phyloP scores from a whole-genome alignment of 2,329 filamentous ascomycete species.

The Blumeria graminis region DNA sequence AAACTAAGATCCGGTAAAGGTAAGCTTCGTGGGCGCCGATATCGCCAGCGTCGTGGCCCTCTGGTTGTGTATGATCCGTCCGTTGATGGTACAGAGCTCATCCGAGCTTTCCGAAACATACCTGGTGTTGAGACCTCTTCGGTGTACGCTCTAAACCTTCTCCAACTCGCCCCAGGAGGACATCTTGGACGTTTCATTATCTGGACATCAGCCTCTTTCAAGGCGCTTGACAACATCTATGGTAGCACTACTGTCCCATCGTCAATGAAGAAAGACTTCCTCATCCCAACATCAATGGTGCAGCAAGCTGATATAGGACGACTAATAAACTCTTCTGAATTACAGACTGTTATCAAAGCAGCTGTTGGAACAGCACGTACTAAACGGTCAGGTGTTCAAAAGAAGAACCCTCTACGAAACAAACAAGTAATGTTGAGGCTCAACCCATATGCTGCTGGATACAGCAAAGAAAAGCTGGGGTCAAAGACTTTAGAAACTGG shows the following conservation, averaged over 20 bases:
- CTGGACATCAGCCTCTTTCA: conserved; percentile 95
- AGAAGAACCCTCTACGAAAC: conserved; percentile 99
- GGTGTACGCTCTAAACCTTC: conserved; percentile 87
- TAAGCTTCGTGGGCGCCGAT: conserved; percentile 88
- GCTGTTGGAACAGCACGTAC: conserved; percentile 76
- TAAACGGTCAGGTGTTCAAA: conserved; percentile 81
- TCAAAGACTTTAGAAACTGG: conserved; percentile 36
- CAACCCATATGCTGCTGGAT: conserved; percentile 90
- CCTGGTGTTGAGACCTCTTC: conserved; percentile 91
- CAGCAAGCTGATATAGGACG: conserved; percentile 86
- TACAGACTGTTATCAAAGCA: conserved; percentile 83
- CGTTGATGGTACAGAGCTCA: conserved; percentile 81
- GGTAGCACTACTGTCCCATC: conserved; percentile 75
- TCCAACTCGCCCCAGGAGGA: conserved; percentile 95
- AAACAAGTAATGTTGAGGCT: conserved; percentile 96
- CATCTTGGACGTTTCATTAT: conserved; percentile 97
- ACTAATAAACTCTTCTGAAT: conserved; percentile 97
- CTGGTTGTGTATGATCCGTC: conserved; percentile 95
- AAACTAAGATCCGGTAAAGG: conserved; percentile 98
- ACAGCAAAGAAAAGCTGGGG: conserved; percentile 66
- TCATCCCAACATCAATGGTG: conserved; percentile 79
- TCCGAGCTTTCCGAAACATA: conserved; percentile 95
- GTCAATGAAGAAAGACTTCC: conserved; percentile 95
- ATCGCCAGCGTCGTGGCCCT: conserved; percentile 92
- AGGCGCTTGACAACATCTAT: conserved; percentile 92